These are phyloP conservation scores for Ustilago nuda DNA, from an alignment of 1,284 basidiomycete genomes.

Conservation along the genomic window DNA sequence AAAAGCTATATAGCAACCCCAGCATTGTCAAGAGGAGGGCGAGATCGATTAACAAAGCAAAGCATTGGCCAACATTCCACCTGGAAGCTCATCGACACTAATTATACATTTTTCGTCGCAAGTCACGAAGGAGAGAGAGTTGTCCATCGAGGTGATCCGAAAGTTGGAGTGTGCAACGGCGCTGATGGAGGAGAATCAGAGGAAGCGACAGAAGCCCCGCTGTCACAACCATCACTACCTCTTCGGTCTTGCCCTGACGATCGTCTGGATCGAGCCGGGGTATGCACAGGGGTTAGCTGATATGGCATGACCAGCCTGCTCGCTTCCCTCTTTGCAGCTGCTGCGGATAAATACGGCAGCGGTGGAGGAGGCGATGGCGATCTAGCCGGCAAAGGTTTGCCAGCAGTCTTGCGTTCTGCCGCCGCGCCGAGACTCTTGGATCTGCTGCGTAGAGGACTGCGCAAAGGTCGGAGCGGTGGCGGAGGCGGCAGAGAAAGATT, in stretches of 20 bases:
- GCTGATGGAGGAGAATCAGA: constrained; percentile 8
- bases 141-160: constrained; percentile 25
- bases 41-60: neutral
- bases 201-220: constrained; percentile 20
- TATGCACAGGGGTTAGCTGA: constrained; percentile 12
- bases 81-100: neutral
- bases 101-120: neutral
- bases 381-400: neutral
- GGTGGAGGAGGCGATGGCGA: constrained; percentile 24
- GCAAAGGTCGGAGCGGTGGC: constrained; percentile 31
- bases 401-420: constrained; percentile 2
- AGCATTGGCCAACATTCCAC: neutral
- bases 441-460: constrained; percentile 25
- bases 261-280: constrained; percentile 23
- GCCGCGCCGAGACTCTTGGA: constrained; percentile 34
- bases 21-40: neutral
- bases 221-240: constrained; percentile 13
- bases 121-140: constrained; percentile 15
- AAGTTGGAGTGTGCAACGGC: constrained; percentile 38
- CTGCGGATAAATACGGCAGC: constrained; percentile 8
- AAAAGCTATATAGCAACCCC: neutral
- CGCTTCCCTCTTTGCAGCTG: neutral
- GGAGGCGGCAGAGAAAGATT: constrained; percentile 14
- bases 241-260: constrained; percentile 6
- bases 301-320: constrained; percentile 4